phyloP scores from a whole-genome alignment of 2,329 filamentous ascomycete genomes.

The Nothophaeocryptopus gaeumannii region DNA sequence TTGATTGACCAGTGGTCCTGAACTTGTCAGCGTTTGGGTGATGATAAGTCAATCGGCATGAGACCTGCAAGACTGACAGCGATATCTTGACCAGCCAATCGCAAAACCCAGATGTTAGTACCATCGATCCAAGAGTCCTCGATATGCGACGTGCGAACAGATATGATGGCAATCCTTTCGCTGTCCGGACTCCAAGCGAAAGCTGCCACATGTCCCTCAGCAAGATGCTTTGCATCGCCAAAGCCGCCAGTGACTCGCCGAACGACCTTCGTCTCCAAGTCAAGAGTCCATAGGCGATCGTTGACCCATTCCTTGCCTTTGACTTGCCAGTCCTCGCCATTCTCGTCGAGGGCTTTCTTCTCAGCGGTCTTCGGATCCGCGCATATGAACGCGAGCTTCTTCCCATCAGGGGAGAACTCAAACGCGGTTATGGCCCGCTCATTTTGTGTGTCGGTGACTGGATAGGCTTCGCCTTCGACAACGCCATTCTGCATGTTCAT shows the following conservation, averaged over 20 bases:
- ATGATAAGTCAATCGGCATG: too few relatives aligned
- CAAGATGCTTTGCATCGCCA: constrained; percentile 7
- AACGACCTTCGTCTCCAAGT: constrained; percentile 32
- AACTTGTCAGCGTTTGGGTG: too few relatives aligned
- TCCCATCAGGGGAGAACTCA: constrained; percentile 36
- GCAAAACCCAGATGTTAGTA: too few relatives aligned
- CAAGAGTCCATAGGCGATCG: constrained; percentile 33
- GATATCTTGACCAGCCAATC: too few relatives aligned
- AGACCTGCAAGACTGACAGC: too few relatives aligned
- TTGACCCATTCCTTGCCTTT: constrained; percentile 40
- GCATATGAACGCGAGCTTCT: constrained; percentile 35
- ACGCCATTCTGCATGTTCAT: constrained; percentile 18
- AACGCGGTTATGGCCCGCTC: constrained; percentile 28
- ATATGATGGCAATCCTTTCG: constrained; percentile 26
- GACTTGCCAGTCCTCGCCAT: constrained; percentile 36
- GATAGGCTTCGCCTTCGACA: constrained; percentile 25
- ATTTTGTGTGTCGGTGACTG: constrained; percentile 30
- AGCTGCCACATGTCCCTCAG: constrained; percentile 28
- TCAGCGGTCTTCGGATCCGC: constrained; percentile 36
- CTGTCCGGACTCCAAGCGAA: constrained; percentile 33
- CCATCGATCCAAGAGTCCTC: constrained; percentile 27
- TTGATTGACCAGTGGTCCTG: too few relatives aligned
- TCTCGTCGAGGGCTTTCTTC: constrained; percentile 33
- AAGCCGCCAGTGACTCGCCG: constrained; percentile 4
- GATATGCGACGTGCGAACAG: constrained; percentile 27